Evolutionary conservation across 1,284 basidiomycete species (phyloP).

Genomic region (Coniferiporia sulphurascens): DNA sequence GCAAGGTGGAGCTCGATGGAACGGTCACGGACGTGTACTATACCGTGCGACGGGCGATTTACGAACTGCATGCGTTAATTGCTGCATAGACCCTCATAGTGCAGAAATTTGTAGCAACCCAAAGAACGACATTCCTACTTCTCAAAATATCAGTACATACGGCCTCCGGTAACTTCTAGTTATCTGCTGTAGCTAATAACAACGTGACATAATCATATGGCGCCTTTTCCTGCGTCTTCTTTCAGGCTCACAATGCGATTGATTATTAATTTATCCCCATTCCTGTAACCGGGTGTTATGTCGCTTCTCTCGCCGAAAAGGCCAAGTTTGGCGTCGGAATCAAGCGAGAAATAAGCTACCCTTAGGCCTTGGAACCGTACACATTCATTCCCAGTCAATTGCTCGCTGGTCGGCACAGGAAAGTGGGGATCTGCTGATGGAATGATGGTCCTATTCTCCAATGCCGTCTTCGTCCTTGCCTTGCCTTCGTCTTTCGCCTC

Average conservation of each 20-base stretch:
- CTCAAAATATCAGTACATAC: neutral
- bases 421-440: slow-evolving; percentile 41
- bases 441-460: slow-evolving; percentile 41
- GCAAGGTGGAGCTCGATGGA: slow-evolving; percentile 85
- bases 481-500: slow-evolving; percentile 68
- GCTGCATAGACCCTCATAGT: slow-evolving; percentile 42
- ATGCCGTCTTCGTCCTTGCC: slow-evolving; percentile 60
- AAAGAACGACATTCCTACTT: too few species aligned
- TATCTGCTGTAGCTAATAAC: too few species aligned
- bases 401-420: slow-evolving; percentile 70
- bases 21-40: slow-evolving; percentile 86
- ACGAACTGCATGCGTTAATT: slow-evolving; percentile 83
- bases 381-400: slow-evolving; percentile 88
- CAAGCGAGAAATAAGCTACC: slow-evolving; percentile 93
- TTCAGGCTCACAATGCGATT: slow-evolving; percentile 95
- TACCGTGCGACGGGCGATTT: slow-evolving; percentile 81
- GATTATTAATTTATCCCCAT: slow-evolving; percentile 78
- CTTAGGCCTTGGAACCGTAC: slow-evolving; percentile 96
- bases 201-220: neutral
- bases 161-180: too few species aligned
- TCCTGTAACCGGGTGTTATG: slow-evolving; percentile 39
- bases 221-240: slow-evolving; percentile 84
- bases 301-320: slow-evolving; percentile 54
- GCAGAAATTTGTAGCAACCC: too few species aligned
- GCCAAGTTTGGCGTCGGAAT: slow-evolving; percentile 74